Evolutionary conservation across 345 rosid genomes (phyloP).

Genomic region (Adansonia digitata): DNA sequence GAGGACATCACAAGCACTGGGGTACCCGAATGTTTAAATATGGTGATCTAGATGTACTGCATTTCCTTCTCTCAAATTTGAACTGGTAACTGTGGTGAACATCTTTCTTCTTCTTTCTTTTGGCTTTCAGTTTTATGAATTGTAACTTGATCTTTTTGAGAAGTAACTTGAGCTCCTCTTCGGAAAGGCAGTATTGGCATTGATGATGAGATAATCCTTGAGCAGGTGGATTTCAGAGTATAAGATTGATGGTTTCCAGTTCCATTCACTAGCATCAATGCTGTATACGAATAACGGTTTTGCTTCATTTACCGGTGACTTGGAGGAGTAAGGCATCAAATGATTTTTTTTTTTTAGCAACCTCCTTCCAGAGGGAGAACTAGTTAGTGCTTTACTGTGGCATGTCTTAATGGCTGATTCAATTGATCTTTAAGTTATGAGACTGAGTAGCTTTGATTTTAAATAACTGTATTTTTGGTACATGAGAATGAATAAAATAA

Average conservation of each 20-base stretch:
- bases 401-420: background rate
- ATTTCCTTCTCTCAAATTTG: constrained; percentile 83
- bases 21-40: constrained; percentile 98
- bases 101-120: background rate
- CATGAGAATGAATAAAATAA: no score
- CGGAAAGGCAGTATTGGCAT: constrained; percentile 10
- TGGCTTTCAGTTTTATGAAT: constrained; percentile 2
- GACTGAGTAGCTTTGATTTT: background rate
- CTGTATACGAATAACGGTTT: constrained; percentile 92
- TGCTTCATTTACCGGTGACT: constrained; percentile 69
- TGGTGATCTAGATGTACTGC: constrained; percentile 83
- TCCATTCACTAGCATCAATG: constrained; percentile 95
- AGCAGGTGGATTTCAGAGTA: constrained; percentile 93
- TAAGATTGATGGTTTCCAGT: constrained; percentile 89
- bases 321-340: constrained; percentile 77
- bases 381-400: background rate
- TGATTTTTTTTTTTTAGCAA: constrained; percentile 6
- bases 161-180: background rate
- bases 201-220: constrained; percentile 31
- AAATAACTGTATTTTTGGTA: background rate
- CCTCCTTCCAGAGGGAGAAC: background rate
- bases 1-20: constrained; percentile 95
- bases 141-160: background rate
- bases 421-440: background rate
- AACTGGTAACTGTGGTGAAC: constrained; percentile 64